Conservation (phyloP, 2,329 filamentous ascomycete species). For the Blumeriella jaapii region DNA sequence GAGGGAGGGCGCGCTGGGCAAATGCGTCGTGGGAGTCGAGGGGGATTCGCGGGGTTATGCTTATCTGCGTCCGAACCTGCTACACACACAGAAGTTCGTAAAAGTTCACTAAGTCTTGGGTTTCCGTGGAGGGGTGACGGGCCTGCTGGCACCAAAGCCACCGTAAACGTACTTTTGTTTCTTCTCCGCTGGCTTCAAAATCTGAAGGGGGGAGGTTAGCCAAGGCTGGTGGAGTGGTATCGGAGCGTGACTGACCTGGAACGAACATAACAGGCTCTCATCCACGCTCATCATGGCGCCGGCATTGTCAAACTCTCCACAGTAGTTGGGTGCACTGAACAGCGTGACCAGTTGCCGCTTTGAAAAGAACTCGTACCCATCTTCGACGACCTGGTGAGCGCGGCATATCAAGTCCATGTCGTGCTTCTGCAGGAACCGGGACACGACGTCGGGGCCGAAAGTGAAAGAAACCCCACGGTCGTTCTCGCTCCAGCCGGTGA, state of each 20-base stretch:
- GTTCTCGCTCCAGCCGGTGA: slow-evolving; percentile 98
- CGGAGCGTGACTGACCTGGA: slow-evolving; percentile 70
- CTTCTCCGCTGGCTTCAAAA: slow-evolving; percentile 99
- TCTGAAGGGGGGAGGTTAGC: slow-evolving; percentile 40
- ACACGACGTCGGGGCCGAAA: slow-evolving; percentile 94
- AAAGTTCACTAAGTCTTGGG: slow-evolving; percentile 54
- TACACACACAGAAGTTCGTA: slow-evolving; percentile 58
- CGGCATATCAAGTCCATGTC: slow-evolving; percentile 99
- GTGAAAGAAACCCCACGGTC: slow-evolving; percentile 98
- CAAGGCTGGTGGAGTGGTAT: neutral
- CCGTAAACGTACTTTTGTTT: slow-evolving; percentile 98
- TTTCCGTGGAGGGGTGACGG: slow-evolving; percentile 60
- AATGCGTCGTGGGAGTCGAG: slow-evolving; percentile 21
- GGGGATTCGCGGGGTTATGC: slow-evolving; percentile 20
- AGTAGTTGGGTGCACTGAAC: slow-evolving; percentile 98
- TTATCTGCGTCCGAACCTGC: slow-evolving; percentile 96
- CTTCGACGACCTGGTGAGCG: slow-evolving; percentile 96
- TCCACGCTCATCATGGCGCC: slow-evolving; percentile 99
- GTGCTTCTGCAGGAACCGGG: slow-evolving; percentile 94
- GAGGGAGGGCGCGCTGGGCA: slow-evolving; percentile 18
- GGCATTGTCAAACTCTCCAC: slow-evolving; percentile 97
- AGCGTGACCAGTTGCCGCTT: slow-evolving; percentile 95
- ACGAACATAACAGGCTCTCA: slow-evolving; percentile 95
- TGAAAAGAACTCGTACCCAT: slow-evolving; percentile 99
- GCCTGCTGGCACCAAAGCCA: slow-evolving; percentile 58